phyloP scores from a whole-genome alignment of 1,284 basidiomycete species.

The Rugosomyces carneus region DNA sequence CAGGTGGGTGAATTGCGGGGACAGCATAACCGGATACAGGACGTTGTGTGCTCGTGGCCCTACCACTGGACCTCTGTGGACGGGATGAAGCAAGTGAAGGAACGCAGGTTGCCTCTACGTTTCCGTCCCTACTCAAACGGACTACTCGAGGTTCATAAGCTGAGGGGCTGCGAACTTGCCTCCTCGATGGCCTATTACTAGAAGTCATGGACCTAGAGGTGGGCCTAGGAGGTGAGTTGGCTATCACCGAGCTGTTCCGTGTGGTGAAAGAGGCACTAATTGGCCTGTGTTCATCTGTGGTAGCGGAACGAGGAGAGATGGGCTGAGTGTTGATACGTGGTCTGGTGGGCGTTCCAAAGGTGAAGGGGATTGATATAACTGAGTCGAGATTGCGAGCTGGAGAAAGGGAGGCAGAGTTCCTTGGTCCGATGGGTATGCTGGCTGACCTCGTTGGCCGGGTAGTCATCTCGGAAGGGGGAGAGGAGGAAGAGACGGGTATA shows the following conservation, averaged over 20 bases:
- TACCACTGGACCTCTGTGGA: constrained; percentile 35
- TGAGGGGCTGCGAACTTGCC: constrained; percentile 20
- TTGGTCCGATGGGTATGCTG: constrained; percentile 53
- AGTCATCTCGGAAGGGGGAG: too few relatives aligned
- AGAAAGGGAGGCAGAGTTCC: constrained; percentile 36
- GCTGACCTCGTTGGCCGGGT: constrained; percentile 50
- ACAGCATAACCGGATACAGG: constrained; percentile 9
- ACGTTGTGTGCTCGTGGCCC: constrained; percentile 23
- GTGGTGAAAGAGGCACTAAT: constrained; percentile 28
- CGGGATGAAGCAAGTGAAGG: constrained; percentile 36
- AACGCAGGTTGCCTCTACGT: constrained; percentile 31
- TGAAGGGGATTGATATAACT: constrained; percentile 53
- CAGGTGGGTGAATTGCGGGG: constrained; percentile 23
- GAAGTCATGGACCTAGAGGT: constrained; percentile 32
- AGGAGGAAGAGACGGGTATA: too few relatives aligned
- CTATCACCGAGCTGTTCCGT: constrained; percentile 24
- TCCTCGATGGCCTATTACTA: constrained; percentile 20
- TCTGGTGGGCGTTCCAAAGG: constrained; percentile 28
- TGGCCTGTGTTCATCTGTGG: constrained; percentile 24
- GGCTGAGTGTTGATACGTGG: constrained; percentile 29
- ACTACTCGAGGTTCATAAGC: constrained; percentile 62
- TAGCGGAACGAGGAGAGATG: constrained; percentile 16
- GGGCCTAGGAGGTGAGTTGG: constrained; percentile 33
- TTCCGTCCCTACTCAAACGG: constrained; percentile 41
- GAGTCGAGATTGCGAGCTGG: constrained; percentile 55